These are phyloP conservation scores for Saccharomyces eubayanus DNA, from an alignment of 805 yeast species.

Conservation along the genomic window DNA sequence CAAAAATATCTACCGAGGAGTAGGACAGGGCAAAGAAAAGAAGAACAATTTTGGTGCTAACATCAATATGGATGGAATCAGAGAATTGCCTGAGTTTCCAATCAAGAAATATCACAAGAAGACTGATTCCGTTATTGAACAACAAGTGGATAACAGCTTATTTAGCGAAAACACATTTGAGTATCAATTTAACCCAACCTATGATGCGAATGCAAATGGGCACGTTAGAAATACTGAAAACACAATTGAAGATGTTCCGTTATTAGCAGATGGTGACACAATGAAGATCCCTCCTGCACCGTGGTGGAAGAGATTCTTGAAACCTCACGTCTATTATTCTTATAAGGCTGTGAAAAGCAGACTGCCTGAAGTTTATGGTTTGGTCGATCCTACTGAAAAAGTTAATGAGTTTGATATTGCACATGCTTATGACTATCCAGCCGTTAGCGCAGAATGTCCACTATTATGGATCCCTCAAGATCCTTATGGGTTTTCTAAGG, in stretches of 20 bases:
- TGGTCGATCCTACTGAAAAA: constrained; percentile 37
- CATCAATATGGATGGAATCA: constrained; percentile 10
- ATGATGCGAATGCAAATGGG: neutral
- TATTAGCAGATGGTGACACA: constrained; percentile 57
- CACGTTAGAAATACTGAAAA: constrained; percentile 15
- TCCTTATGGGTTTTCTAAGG: constrained; percentile 68
- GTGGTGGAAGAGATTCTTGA: constrained; percentile 41
- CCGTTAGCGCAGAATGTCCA: constrained; percentile 59
- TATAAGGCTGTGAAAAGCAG: constrained; percentile 41
- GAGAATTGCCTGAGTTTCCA: constrained; percentile 27
- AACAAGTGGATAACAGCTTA: constrained; percentile 7
- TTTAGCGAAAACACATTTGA: constrained; percentile 22
- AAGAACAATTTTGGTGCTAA: constrained; percentile 3
- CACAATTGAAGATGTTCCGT: constrained; percentile 38
- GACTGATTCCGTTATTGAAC: neutral
- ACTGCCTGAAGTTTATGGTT: constrained; percentile 53
- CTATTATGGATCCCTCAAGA: constrained; percentile 90
- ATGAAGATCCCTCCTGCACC: constrained; percentile 31
- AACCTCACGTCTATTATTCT: constrained; percentile 47
- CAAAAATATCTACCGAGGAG: constrained; percentile 25
- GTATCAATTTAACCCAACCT: constrained; percentile 6
- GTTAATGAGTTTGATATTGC: constrained; percentile 33
- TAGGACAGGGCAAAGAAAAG: constrained; percentile 2
- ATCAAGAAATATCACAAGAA: constrained; percentile 19
- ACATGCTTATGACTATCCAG: constrained; percentile 73